These are phyloP conservation scores for Cercospora beticola DNA, from an alignment of 2,329 filamentous ascomycete species.

Conservation along the genomic window DNA sequence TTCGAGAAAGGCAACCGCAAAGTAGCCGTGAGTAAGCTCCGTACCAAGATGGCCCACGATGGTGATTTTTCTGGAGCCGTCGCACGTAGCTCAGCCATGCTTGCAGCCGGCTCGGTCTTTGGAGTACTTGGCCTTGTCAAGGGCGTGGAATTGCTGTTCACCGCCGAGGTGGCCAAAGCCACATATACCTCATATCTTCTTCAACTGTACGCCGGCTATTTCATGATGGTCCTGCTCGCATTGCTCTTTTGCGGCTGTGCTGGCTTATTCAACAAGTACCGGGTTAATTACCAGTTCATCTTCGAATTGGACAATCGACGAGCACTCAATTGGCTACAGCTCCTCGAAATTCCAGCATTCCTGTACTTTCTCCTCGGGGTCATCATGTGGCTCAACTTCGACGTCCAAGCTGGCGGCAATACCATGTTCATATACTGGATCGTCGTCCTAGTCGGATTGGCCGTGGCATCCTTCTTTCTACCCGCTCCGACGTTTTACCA, in stretches of 20 bases:
- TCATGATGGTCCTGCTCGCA: constrained; percentile 77
- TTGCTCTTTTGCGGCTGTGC: constrained; percentile 84
- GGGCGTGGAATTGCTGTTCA: constrained; percentile 29
- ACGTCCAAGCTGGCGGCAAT: constrained; percentile 59
- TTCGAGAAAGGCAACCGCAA: constrained; percentile 94
- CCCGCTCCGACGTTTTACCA: constrained; percentile 74
- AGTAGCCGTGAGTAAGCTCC: constrained; percentile 81
- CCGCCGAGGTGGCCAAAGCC: constrained; percentile 11
- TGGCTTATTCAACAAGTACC: constrained; percentile 75
- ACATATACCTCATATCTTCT: constrained; percentile 35
- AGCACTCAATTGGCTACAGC: constrained; percentile 79
- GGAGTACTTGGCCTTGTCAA: constrained; percentile 47
- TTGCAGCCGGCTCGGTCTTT: constrained; percentile 46
- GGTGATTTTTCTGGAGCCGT: constrained; percentile 60
- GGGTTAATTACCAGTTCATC: constrained; percentile 85
- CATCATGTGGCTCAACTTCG: constrained; percentile 87
- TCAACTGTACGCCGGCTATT: constrained; percentile 89
- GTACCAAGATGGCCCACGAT: constrained; percentile 63
- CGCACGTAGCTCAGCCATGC: constrained; percentile 56
- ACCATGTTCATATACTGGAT: constrained; percentile 83
- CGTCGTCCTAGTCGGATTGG: constrained; percentile 71
- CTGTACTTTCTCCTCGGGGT: constrained; percentile 75
- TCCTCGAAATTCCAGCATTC: constrained; percentile 82
- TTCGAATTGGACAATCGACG: constrained; percentile 93
- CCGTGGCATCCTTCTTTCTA: constrained; percentile 66